Percentiles rank a stretch among this genome's conserved stretches.
These are phyloP conservation scores for Volutella citrinella DNA, from an alignment of 2,329 filamentous ascomycete genomes.

Conservation along the genomic window DNA sequence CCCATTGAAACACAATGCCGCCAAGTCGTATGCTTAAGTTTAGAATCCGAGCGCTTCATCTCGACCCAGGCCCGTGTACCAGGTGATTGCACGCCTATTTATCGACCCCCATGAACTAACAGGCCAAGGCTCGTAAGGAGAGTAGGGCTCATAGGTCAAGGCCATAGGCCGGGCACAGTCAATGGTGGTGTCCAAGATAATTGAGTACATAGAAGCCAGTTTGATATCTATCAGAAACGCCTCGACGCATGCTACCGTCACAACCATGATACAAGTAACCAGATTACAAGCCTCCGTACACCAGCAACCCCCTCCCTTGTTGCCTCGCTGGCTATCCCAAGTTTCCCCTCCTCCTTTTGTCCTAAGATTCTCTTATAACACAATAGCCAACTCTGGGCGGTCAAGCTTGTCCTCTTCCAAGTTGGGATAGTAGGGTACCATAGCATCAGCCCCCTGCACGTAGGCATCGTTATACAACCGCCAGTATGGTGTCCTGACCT, in stretches of 20 bases:
- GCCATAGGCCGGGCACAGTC: too few relatives aligned
- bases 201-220: too few relatives aligned
- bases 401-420: conserved; percentile 77
- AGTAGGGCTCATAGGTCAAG: too few relatives aligned
- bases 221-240: background rate
- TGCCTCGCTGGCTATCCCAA: background rate
- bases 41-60: too few relatives aligned
- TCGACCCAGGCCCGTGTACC: too few relatives aligned
- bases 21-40: too few relatives aligned
- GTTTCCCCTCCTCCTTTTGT: conserved; percentile 3
- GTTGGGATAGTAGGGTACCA: conserved; percentile 94
- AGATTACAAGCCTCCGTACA: background rate
- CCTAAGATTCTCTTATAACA: conserved; percentile 56
- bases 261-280: background rate
- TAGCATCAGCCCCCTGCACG: conserved; percentile 86
- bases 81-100: too few relatives aligned
- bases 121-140: too few relatives aligned
- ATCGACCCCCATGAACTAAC: too few relatives aligned
- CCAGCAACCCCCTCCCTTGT: too few relatives aligned
- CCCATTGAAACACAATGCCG: too few relatives aligned
- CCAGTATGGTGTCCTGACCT: conserved; percentile 95
- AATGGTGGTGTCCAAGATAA: too few relatives aligned
- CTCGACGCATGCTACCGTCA: background rate
- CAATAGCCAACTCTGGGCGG: conserved; percentile 77
- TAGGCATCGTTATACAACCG: conserved; percentile 96